Evolutionary conservation across 345 rosid species (phyloP), one percentile per base, ranked within the genome.

Genomic region (Eucalyptus melliodora): DNA sequence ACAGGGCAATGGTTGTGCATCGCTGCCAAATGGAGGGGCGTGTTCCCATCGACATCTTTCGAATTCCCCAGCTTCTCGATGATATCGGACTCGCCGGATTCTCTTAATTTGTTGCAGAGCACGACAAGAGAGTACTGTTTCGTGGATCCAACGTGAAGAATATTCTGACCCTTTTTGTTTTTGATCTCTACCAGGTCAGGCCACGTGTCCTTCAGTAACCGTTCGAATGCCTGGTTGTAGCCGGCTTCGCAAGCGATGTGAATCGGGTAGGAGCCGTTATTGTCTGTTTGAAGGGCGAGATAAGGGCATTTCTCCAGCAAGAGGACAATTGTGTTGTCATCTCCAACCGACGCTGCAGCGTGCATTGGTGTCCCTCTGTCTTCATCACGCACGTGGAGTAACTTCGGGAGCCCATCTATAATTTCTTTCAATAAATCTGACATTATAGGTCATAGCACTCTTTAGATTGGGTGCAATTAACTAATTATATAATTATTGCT

Each of bases 211-310:
- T 16, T 1, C 0, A 50, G 53, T 50, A 50, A 6, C 53, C 1
- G 19, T 2, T 0, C 0, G 7, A 1, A 0, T 15, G 0, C 7
- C 7, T 0, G 0, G 7, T 2, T 0, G 0, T 50, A 0, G 53
- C 19, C 19, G 19, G 3, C 7, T 50, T 50, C 53, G 47, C 47
- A 3, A 45, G 49, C 49, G 1, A 45, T 3, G 12, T 45, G 49
- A 45, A 45, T 45, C 1, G 49, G 49, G 11, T 45, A 45, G 12
- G 49, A 45, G 4, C 49, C 12, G 12, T 10, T 1, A 0, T 45
- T 10, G 49, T 45, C 49, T 4, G 49, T 45, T 45, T 45, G 4
- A 1, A 45, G 49, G 49, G 49, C 49, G 12, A 45, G 49, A 45
- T 3, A 3, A 45, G 12, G 49, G 49, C 12, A 10, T 45, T 45